Evolutionary conservation across 2,329 filamentous ascomycete species (phyloP).

Genomic region (Aureobasidium sp.): DNA sequence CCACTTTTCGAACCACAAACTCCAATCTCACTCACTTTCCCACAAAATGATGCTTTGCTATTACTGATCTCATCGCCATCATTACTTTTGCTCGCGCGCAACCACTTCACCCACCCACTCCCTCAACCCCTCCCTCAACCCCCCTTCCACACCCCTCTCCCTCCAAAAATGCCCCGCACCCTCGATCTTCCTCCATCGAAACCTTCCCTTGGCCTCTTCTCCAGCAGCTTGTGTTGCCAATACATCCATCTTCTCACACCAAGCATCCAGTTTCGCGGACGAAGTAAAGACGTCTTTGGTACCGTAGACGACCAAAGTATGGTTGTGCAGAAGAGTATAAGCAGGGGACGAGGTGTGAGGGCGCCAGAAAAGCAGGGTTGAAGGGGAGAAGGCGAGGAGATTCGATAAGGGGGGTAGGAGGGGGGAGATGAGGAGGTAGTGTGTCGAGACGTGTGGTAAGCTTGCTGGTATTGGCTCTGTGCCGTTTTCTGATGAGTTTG

Average conservation of each 20-base stretch:
- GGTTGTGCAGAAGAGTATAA: slow-evolving; percentile 41
- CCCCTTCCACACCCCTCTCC: slow-evolving; percentile 27
- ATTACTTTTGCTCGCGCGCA: no score
- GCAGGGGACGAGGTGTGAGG: background rate
- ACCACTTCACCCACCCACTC: background rate
- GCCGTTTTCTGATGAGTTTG: background rate
- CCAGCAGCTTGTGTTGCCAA: slow-evolving; percentile 15
- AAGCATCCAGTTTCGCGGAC: slow-evolving; percentile 53
- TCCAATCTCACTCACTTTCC: no score
- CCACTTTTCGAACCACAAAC: no score
- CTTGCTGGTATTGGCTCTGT: slow-evolving; percentile 13
- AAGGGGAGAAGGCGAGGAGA: slow-evolving; percentile 21
- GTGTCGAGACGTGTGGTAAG: slow-evolving; percentile 17
- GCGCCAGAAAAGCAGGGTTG: slow-evolving; percentile 19
- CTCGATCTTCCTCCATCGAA: slow-evolving; percentile 36
- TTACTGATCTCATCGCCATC: no score
- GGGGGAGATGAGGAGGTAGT: slow-evolving; percentile 40
- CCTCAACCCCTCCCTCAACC: background rate
- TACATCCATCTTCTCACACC: slow-evolving; percentile 48
- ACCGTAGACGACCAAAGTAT: slow-evolving; percentile 65
- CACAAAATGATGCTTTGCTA: no score
- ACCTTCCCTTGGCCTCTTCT: slow-evolving; percentile 21
- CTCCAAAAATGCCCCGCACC: slow-evolving; percentile 46
- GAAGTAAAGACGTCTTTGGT: slow-evolving; percentile 66
- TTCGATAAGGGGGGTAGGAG: slow-evolving; percentile 37